Evolutionary conservation across 208 protist species (phyloP), one percentile per base, ranked within the genome.

Genomic region (Novymonas esmeraldas): DNA sequence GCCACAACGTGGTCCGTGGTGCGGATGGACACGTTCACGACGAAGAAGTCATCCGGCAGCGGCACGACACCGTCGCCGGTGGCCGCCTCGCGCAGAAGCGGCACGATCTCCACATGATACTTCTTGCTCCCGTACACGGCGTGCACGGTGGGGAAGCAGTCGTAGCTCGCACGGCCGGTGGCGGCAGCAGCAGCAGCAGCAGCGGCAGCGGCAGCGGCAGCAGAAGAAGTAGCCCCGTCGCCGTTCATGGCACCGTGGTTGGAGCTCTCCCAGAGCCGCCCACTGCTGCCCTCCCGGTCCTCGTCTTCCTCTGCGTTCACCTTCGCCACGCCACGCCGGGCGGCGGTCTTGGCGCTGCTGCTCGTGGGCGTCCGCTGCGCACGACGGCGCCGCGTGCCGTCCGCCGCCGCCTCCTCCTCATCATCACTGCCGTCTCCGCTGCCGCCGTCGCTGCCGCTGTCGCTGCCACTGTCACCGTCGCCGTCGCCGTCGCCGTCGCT

Each of bases 11-110:
- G 20, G 24, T 76, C 63, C 1, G 79, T 74, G 48, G 82, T 80
- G 6, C 64, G 57, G n/a, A 97, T 68, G 50, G 72, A 36, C 22
- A 93, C 69, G 56, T 93, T 89, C 46, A 95, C 81, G 1, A 92
- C 29, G 67, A 95, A 95, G 42, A 95, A 57, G 46, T 89, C 82
- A 2, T 85, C 82, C 7, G 65, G 73, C 39, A 78, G 59, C 33
- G 59, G 29, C 9, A 59, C 75, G 28, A 82, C 70, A 16, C 81
- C 83, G 49, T 79, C 85, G 24, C 55, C 58, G 3, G 78, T 62
- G 38, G 73, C 80, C 16, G 84, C 72, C 38, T 73, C 64, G 46
- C 50, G 38, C 57, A 59, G 80, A 29, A 90, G 56, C 28, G 89
- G 85, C 29, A 73, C 79, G 20, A 93, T 81, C 26, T 82, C 73